These are phyloP conservation scores for Venturia pyrina DNA, from an alignment of 2,329 filamentous ascomycete species.

Conservation along the genomic window DNA sequence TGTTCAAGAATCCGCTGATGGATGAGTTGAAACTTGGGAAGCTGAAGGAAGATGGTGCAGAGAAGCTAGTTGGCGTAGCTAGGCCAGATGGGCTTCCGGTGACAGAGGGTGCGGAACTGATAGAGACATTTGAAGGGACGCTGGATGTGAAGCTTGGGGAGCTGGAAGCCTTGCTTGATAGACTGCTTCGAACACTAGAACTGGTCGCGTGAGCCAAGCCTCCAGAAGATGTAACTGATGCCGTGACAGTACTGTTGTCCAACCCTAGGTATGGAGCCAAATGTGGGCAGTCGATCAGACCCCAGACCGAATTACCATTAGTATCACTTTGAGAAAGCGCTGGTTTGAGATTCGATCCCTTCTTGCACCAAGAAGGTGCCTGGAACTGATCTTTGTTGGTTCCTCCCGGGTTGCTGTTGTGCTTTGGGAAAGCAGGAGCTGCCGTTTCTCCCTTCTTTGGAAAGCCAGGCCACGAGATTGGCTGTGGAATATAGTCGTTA, in stretches of 20 bases:
- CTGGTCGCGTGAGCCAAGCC: not conserved
- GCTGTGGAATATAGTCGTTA: conserved; percentile 21
- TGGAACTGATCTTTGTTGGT: conserved; percentile 3
- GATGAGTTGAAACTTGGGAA: conserved; percentile 1
- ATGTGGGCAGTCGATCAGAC: conserved; percentile 20
- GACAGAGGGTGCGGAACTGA: not conserved
- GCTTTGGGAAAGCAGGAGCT: conserved; percentile 15
- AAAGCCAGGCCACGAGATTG: conserved; percentile 21
- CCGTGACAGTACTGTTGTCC: not conserved
- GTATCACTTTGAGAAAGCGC: conserved; percentile 19
- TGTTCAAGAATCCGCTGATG: conserved; percentile 4
- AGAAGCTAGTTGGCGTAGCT: not conserved
- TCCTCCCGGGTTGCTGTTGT: conserved; percentile 15
- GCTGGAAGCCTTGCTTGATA: not conserved
- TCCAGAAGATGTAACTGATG: conserved; percentile 1
- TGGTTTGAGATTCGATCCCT: conserved; percentile 17
- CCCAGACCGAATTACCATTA: conserved; percentile 23
- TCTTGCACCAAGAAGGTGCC: conserved; percentile 22
- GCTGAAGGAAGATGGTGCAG: not conserved
- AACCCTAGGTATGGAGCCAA: conserved; percentile 14
- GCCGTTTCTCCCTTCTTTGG: conserved; percentile 17
- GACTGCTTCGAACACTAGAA: not conserved
- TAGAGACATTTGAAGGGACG: not conserved
- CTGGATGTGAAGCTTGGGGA: not conserved
- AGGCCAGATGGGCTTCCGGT: too few relatives aligned